Conservation (phyloP, 306 rosid species). For the Trifolium dubium region DNA sequence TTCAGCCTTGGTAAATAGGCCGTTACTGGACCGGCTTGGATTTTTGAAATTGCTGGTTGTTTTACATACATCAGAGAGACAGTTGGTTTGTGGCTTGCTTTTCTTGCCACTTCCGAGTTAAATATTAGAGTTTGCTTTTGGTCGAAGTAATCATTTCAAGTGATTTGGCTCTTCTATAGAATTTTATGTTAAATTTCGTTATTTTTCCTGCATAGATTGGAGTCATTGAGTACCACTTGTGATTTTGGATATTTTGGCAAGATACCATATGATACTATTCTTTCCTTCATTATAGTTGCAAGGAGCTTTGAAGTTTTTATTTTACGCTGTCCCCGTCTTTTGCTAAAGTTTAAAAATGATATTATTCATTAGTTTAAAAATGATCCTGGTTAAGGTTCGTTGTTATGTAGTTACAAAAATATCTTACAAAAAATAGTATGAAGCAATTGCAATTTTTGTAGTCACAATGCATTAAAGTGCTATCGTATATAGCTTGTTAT, state of each 20-base stretch:
- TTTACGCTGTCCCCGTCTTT: constrained; percentile 29
- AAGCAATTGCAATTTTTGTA: constrained; percentile 2
- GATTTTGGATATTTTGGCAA: constrained; percentile 49
- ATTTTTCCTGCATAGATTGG: constrained; percentile 39
- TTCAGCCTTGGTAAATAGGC: constrained; percentile 47
- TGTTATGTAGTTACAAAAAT: neutral
- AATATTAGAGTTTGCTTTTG: constrained; percentile 41
- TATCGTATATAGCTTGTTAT: neutral
- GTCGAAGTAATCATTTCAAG: constrained; percentile 43
- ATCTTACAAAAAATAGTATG: constrained; percentile 19
- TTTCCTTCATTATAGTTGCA: constrained; percentile 27
- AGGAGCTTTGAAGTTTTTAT: constrained; percentile 36
- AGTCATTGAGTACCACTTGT: constrained; percentile 38
- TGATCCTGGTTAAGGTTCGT: neutral
- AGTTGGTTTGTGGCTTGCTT: constrained; percentile 41
- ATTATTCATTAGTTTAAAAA: constrained; percentile 25
- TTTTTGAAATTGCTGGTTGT: constrained; percentile 59
- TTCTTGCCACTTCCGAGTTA: constrained; percentile 46
- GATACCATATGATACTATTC: constrained; percentile 42
- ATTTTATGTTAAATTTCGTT: constrained; percentile 44
- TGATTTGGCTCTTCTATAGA: constrained; percentile 32
- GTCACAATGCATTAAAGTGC: neutral
- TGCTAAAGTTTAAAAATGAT: neutral
- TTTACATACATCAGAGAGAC: constrained; percentile 39
- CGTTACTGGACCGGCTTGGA: constrained; percentile 49